Base-by-base conservation (phyloP, 495 filamentous ascomycete genomes). In the Hyaloscypha hepaticicola region DNA sequence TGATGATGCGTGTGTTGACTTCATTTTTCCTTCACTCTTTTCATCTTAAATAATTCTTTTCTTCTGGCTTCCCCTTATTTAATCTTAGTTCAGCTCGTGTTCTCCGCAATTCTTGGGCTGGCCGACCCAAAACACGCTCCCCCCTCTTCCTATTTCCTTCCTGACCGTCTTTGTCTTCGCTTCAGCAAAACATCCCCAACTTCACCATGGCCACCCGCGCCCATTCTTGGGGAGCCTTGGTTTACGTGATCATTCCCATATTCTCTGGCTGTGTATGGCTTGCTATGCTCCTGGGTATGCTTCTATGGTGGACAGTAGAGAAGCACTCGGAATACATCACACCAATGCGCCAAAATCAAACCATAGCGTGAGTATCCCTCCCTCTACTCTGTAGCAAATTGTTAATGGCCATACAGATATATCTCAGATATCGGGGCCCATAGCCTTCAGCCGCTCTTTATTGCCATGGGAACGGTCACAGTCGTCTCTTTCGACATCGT, bases 201-300 rank as follows among this genome's bases (percentile, higher is more conserved):
- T n/a, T n/a, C 11, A 45, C 6, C 5, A 45, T 45, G 38, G 11
- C 38, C 9, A 16, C 38, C 16, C 1, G 4, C 12, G 38, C 38
- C 38, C 38, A 45, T 45, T 45, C 38, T 14, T 45, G 38, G 38
- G 38, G 38, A 4, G 14, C 38, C 11, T 45, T 45, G 38, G 19
- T 45, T 16, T 45, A 45, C 12, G 38, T 60, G 5, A 29, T 60
- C 6, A 59, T 94, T 52, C 93, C 93, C 50, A 76, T 96, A 60
- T 80, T 96, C 60, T 90, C 90, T 64, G 88, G 89, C 50, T 75
- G 80, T 67, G 82, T 92, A 77, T 97, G 93, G 93, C 82, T 96
- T 61, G 82, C 83, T 81, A 86, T 76, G 73, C 75, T 61, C 7
- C 21, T 62, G 12, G 64, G 29, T 8, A 63, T 66, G 55, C 38